Evolutionary conservation across 495 filamentous ascomycete genomes (phyloP).

Genomic region (Delitschia confertaspora): DNA sequence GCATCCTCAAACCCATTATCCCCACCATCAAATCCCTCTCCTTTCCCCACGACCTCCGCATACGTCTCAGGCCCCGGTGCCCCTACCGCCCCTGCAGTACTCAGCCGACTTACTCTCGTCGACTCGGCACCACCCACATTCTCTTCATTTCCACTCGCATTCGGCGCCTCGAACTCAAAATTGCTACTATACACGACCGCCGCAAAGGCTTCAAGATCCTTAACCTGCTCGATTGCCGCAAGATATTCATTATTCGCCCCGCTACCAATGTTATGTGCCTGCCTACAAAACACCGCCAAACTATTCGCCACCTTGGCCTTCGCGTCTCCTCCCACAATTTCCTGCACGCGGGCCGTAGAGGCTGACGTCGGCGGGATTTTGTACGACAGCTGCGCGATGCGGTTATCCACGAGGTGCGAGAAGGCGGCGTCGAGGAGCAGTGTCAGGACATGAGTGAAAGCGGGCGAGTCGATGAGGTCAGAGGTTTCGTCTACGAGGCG

Average conservation of each 20-base stretch:
- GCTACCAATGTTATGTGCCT: slow-evolving; percentile 82
- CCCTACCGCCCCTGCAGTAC: slow-evolving; percentile 33
- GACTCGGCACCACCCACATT: slow-evolving; percentile 29
- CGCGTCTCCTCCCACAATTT: slow-evolving; percentile 36
- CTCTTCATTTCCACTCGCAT: slow-evolving; percentile 24
- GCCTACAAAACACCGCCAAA: slow-evolving; percentile 73
- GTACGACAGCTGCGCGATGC: slow-evolving; percentile 69
- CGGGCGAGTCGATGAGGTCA: slow-evolving; percentile 88
- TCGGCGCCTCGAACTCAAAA: slow-evolving; percentile 59
- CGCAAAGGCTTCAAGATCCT: slow-evolving; percentile 86
- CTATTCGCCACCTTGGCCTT: slow-evolving; percentile 81
- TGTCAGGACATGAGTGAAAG: slow-evolving; percentile 73
- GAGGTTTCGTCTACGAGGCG: slow-evolving; percentile 92
- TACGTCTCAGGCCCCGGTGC: background rate
- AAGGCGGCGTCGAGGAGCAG: slow-evolving; percentile 82
- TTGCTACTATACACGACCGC: slow-evolving; percentile 92
- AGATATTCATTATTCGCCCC: slow-evolving; percentile 86
- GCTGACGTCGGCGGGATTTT: slow-evolving; percentile 43
- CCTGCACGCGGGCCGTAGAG: slow-evolving; percentile 37
- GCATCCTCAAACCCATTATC: slow-evolving; percentile 51
- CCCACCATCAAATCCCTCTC: slow-evolving; percentile 33
- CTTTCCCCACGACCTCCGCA: too few species aligned
- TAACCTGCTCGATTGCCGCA: slow-evolving; percentile 60
- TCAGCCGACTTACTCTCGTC: slow-evolving; percentile 10
- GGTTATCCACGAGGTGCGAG: slow-evolving; percentile 66